Conservation (phyloP, 805 yeast species). For the Cyberlindnera euphorbiiphila region DNA sequence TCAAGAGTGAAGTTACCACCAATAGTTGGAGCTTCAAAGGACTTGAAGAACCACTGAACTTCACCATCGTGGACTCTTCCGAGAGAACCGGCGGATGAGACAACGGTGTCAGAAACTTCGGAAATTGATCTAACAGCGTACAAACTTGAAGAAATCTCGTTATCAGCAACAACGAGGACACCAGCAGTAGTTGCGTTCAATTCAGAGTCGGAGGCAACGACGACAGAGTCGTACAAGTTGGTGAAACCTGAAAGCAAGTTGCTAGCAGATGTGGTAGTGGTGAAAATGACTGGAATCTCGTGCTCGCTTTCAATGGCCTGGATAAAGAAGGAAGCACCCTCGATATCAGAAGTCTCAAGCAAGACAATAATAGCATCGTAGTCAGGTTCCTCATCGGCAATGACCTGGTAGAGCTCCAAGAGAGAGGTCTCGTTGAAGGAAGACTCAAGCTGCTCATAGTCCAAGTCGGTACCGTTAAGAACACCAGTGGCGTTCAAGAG, state of each 20-base stretch:
- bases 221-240: constrained; percentile 46
- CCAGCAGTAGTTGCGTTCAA: constrained; percentile 38
- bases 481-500: constrained; percentile 9
- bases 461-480: constrained; percentile 21
- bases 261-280: constrained; percentile 50
- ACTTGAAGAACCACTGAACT: constrained; percentile 34
- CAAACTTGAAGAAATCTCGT: constrained; percentile 43
- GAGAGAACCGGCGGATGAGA: constrained; percentile 39
- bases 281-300: constrained; percentile 43
- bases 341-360: constrained; percentile 47
- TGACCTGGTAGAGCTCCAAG: constrained; percentile 32
- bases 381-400: constrained; percentile 30
- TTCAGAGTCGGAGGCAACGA: constrained; percentile 38
- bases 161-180: constrained; percentile 43
- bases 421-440: constrained; percentile 20
- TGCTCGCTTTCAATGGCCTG: constrained; percentile 35
- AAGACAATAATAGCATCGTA: constrained; percentile 46
- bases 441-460: constrained; percentile 39
- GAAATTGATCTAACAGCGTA: constrained; percentile 48
- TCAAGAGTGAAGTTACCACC: constrained; percentile 15
- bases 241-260: constrained; percentile 50
- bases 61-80: constrained; percentile 45
- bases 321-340: constrained; percentile 48
- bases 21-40: constrained; percentile 9
- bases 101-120: constrained; percentile 41